phyloP scores from a whole-genome alignment of 1,284 basidiomycete genomes.

The Xerocomus nothofagi region DNA sequence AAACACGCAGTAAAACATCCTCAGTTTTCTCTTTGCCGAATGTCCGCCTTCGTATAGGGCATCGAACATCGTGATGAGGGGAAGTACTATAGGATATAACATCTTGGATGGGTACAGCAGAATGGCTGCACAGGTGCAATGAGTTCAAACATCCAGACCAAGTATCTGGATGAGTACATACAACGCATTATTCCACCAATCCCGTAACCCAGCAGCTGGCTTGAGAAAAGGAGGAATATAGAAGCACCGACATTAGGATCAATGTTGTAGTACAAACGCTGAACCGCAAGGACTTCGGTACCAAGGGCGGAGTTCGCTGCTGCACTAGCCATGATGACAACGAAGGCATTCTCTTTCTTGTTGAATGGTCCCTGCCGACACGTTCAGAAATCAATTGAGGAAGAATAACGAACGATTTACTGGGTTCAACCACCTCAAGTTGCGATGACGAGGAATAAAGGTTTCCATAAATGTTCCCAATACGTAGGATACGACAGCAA shows the following conservation, averaged over 20 bases:
- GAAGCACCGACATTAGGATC: slow-evolving; percentile 54
- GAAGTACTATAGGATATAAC: slow-evolving; percentile 55
- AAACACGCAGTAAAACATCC: slow-evolving; percentile 54
- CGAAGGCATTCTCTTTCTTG: slow-evolving; percentile 57
- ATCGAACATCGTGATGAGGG: slow-evolving; percentile 58
- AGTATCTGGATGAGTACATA: neutral
- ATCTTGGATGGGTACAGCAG: slow-evolving; percentile 68
- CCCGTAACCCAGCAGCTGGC: slow-evolving; percentile 58
- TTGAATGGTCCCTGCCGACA: slow-evolving; percentile 32
- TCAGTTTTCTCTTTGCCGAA: slow-evolving; percentile 39
- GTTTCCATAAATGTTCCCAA: slow-evolving; percentile 45
- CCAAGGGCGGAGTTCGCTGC: slow-evolving; percentile 64
- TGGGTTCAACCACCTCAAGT: slow-evolving; percentile 57
- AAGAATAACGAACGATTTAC: slow-evolving; percentile 30
- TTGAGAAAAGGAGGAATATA: slow-evolving; percentile 58
- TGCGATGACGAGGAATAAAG: slow-evolving; percentile 47
- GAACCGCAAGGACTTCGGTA: slow-evolving; percentile 65
- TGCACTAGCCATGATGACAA: slow-evolving; percentile 67
- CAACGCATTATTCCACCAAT: slow-evolving; percentile 54
- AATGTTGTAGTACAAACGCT: slow-evolving; percentile 55
- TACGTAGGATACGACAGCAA: slow-evolving; percentile 47
- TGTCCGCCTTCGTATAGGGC: slow-evolving; percentile 44
- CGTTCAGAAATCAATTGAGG: slow-evolving; percentile 9
- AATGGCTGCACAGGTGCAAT: slow-evolving; percentile 33
- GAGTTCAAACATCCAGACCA: neutral